phyloP scores from a whole-genome alignment of 2,329 filamentous ascomycete species.

The Phyllosticta capitalensis region DNA sequence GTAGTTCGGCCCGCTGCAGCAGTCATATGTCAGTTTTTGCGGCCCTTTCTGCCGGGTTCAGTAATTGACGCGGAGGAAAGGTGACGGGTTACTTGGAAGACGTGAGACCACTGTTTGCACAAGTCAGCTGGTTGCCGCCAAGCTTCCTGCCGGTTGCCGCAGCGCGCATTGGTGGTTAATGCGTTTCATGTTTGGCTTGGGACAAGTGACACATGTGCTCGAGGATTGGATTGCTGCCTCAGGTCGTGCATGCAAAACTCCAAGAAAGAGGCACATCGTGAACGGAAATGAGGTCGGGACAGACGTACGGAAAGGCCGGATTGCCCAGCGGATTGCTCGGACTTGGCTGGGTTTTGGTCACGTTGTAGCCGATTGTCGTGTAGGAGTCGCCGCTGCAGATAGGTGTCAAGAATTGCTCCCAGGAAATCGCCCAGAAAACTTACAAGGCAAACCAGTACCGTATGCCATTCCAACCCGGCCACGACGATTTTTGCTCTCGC shows the following conservation, averaged over 20 bases:
- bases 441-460: slow-evolving; percentile 20
- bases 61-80: neutral
- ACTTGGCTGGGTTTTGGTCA: slow-evolving; percentile 42
- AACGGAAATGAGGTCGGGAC: neutral
- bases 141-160: neutral
- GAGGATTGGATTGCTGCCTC: neutral
- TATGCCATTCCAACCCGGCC: slow-evolving; percentile 13
- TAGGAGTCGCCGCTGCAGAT: slow-evolving; percentile 48
- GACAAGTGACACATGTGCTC: neutral
- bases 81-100: slow-evolving; percentile 12
- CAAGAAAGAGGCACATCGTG: neutral
- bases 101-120: slow-evolving; percentile 10
- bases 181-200: neutral
- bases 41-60: too few relatives aligned
- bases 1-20: slow-evolving; percentile 44
- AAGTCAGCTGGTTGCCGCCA: neutral
- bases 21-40: neutral
- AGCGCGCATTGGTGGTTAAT: neutral
- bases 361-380: slow-evolving; percentile 50
- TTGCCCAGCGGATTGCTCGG: slow-evolving; percentile 51
- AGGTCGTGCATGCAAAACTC: neutral
- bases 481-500: slow-evolving; percentile 5
- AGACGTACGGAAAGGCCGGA: slow-evolving; percentile 39
- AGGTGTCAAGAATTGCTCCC: neutral
- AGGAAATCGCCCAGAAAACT: neutral